Evolutionary conservation across 306 rosid genomes (phyloP), one percentile per base, ranked within the genome.

Genomic region (Cicer judaicum): DNA sequence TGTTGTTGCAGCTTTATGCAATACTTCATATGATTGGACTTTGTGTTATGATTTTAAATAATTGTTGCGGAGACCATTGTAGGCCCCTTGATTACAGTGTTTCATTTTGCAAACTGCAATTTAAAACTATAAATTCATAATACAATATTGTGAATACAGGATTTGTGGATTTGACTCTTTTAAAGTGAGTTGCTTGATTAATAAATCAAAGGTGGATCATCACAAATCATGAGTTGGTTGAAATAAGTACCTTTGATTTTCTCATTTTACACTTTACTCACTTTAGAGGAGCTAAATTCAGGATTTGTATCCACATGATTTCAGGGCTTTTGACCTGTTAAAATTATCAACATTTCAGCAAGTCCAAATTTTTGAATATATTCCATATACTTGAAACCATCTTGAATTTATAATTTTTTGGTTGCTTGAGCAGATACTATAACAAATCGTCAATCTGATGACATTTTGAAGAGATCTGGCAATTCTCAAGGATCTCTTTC

Each of bases 361-460:
- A 10, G 12, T 34, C 1, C 9, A 5, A 34, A 43, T 60, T 34
- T 34, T 60, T 60, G 1, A 13, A 3, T 34, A 7, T 6, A 34
- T 34, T 59, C 2, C 34, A 19, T 60, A 12, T 72, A 43, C 18
- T 57, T 72, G 68, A 56, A 53, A 65, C 76, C 6, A 44, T 70
- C 13, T 59, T 75, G 82, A 71, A 16, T 60, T 46, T 21, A 46
- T 77, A 8, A 50, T 43, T 55, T 68, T 47, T 40, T 83, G 74
- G 74, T 82, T 74, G 50, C 61, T 80, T 72, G 78, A 55, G 68
- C 85, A 86, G 96, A 86, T 85, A 59, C 73, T 82, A 43, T 57
- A 41, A 63, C 81, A 55, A 87, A 87, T 53, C 87, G 75, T 75
- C 83, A 78, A 41, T 73, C 73, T 68, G 88, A 85, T 82, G 61